Conservation (phyloP, 495 filamentous ascomycete species). For the Amphirosellinia nigrospora region DNA sequence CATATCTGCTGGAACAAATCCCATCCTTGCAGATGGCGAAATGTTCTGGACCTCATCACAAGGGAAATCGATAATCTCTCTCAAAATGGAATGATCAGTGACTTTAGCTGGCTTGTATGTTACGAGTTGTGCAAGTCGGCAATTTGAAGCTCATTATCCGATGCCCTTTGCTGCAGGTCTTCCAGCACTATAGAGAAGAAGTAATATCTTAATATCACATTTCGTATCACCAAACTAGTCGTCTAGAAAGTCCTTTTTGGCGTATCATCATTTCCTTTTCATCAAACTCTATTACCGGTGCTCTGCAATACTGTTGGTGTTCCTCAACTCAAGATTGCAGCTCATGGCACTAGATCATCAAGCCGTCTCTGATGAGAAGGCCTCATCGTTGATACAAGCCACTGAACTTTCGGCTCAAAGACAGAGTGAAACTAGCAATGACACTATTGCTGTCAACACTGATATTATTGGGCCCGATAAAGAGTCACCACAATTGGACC, state of each 20-base stretch:
- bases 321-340: neutral
- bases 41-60: slow-evolving; percentile 9
- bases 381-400: neutral
- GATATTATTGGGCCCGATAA: neutral
- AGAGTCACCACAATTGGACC: neutral
- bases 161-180: neutral
- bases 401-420: neutral
- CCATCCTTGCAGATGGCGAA: neutral
- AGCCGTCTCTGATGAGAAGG: slow-evolving; percentile 13
- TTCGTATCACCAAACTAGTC: neutral
- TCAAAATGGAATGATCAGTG: neutral
- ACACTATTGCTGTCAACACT: slow-evolving; percentile 7
- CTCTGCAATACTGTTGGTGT: neutral
- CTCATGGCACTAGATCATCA: neutral
- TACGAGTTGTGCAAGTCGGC: neutral
- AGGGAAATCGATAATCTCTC: neutral
- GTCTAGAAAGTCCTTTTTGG: neutral
- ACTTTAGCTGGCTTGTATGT: neutral
- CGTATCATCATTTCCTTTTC: neutral
- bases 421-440: slow-evolving; percentile 12
- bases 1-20: neutral
- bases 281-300: neutral
- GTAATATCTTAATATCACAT: neutral
- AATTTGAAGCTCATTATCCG: neutral
- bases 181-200: neutral